Evolutionary conservation across 139 green algal species (phyloP).

Genomic region (Yamagishiella unicocca): DNA sequence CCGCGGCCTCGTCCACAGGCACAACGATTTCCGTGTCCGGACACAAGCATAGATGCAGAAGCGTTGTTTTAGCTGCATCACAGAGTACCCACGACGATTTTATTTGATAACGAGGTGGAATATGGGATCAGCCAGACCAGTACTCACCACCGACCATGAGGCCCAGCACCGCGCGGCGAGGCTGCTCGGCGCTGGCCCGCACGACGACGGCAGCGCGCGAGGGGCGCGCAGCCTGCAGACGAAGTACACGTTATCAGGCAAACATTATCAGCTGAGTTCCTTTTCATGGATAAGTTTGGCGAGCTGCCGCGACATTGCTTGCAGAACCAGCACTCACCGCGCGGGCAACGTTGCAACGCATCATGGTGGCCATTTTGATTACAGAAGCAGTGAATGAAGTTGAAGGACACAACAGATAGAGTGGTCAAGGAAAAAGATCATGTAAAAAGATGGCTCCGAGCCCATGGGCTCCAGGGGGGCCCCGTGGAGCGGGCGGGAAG

Average conservation of each 20-base stretch:
- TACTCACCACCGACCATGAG: constrained; percentile 46
- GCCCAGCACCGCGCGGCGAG: constrained; percentile 45
- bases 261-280: background rate
- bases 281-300: background rate
- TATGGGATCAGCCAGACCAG: background rate
- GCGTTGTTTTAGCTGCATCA: too few species aligned
- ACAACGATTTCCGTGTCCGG: too few species aligned
- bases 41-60: too few species aligned
- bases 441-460: background rate
- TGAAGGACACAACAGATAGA: background rate
- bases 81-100: too few species aligned
- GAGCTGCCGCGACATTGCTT: background rate
- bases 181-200: constrained; percentile 36
- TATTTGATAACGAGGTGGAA: background rate
- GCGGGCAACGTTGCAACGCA: constrained; percentile 30
- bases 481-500: too few species aligned
- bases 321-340: background rate
- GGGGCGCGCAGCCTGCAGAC: constrained; percentile 10
- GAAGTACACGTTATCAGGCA: background rate
- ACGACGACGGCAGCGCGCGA: constrained; percentile 44
- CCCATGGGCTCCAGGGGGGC: background rate
- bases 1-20: too few species aligned
- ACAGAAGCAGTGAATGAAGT: background rate
- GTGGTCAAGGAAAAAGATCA: background rate
- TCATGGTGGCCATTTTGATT: constrained; percentile 41